phyloP scores from a whole-genome alignment of 305 asterid species.

The Plantago rigida region DNA sequence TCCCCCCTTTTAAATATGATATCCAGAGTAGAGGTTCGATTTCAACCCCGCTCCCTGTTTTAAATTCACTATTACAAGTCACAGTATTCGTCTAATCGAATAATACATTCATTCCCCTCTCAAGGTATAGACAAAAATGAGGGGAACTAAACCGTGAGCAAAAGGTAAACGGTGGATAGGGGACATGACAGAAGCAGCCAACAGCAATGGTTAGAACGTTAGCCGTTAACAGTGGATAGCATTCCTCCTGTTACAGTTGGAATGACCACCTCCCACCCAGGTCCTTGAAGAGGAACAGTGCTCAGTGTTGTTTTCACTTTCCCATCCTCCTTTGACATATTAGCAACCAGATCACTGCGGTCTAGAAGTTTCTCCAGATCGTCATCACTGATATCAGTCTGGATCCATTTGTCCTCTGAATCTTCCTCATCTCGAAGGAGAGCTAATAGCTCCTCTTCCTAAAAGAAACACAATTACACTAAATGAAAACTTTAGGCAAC shows the following conservation, averaged over 20 bases:
- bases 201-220: background rate
- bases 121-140: background rate
- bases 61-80: background rate
- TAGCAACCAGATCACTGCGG: slow-evolving; percentile 54
- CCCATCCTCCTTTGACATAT: slow-evolving; percentile 18
- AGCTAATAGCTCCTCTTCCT: slow-evolving; percentile 79
- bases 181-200: background rate
- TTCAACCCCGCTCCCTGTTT: background rate
- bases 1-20: background rate
- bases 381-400: slow-evolving; percentile 60
- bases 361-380: slow-evolving; percentile 67
- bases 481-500: background rate
- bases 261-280: slow-evolving; percentile 95
- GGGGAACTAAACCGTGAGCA: background rate
- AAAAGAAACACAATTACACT: slow-evolving; percentile 1
- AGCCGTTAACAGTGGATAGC: slow-evolving; percentile 69
- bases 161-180: background rate
- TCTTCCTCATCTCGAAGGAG: slow-evolving; percentile 59
- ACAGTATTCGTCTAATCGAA: background rate
- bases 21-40: background rate
- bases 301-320: slow-evolving; percentile 11
- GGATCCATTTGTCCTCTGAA: slow-evolving; percentile 64
- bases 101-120: background rate
- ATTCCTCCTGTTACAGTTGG: slow-evolving; percentile 67
- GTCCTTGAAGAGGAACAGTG: slow-evolving; percentile 58